These are phyloP conservation scores for Stellera chamaejasme DNA, from an alignment of 345 rosid species.

Conservation along the genomic window DNA sequence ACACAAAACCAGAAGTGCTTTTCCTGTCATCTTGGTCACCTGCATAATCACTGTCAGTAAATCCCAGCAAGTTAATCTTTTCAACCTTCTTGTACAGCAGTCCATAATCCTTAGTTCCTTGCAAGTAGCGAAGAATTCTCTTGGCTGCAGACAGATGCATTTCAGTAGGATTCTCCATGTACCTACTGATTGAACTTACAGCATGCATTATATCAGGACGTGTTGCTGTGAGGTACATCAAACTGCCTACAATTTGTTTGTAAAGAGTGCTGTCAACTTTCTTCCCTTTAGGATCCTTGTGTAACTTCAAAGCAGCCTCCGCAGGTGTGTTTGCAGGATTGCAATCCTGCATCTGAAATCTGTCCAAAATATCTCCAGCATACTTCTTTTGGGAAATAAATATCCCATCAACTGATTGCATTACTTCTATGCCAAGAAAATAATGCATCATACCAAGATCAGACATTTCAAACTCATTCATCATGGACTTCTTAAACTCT, in stretches of 20 bases:
- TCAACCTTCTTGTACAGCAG: too few species aligned
- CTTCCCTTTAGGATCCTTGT: too few species aligned
- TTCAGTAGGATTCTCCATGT: background rate
- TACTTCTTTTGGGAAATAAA: background rate
- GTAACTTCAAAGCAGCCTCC: too few species aligned
- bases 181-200: background rate
- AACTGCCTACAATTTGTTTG: background rate
- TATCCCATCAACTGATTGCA: too few species aligned
- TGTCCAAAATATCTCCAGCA: background rate
- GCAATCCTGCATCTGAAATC: background rate
- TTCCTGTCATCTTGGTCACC: background rate
- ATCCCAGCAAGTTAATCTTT: background rate
- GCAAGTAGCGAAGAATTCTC: background rate
- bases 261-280: background rate
- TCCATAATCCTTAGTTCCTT: background rate
- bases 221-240: background rate
- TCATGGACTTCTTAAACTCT: background rate
- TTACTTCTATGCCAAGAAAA: too few species aligned
- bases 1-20: background rate
- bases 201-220: background rate
- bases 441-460: too few species aligned
- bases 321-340: background rate
- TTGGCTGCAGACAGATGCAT: background rate
- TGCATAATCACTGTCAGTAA: slow-evolving; percentile 1
- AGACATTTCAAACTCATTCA: too few species aligned